Evolutionary conservation across 306 rosid species (phyloP).

Genomic region (Sesbania bispinosa): DNA sequence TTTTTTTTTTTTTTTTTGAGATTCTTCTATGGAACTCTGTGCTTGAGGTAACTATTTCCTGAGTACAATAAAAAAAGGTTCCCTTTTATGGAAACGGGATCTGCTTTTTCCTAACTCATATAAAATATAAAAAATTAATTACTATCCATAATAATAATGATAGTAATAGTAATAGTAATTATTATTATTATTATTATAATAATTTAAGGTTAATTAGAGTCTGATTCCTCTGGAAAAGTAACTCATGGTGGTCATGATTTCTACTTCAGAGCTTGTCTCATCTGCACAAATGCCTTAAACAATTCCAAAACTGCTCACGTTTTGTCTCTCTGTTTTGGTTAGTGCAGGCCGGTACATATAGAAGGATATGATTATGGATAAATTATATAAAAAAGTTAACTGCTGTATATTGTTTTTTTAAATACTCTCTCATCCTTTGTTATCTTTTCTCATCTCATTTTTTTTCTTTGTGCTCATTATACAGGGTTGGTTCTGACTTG

Average conservation of each 20-base stretch:
- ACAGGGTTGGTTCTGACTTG: conserved; percentile 57
- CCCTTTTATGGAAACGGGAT: conserved; percentile 85
- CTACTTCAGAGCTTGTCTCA: conserved; percentile 74
- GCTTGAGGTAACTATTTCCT: conserved; percentile 78
- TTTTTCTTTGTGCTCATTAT: conserved; percentile 26
- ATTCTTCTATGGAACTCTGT: conserved; percentile 82
- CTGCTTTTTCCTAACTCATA: conserved; percentile 71
- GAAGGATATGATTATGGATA: conserved; percentile 51
- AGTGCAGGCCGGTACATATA: conserved; percentile 61
- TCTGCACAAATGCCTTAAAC: conserved; percentile 56
- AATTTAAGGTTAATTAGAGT: too few relatives aligned
- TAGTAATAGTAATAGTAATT: background rate
- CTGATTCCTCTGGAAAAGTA: conserved; percentile 56
- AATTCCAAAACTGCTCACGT: conserved; percentile 59
- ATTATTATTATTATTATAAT: too few relatives aligned
- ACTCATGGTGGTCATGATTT: conserved; percentile 72
- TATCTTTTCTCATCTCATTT: background rate
- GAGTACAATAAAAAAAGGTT: conserved; percentile 64
- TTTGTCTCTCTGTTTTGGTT: conserved; percentile 58
- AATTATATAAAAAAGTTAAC: too few relatives aligned
- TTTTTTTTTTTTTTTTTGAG: conserved; percentile 45
- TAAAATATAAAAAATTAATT: conserved; percentile 1
- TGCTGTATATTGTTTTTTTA: too few relatives aligned
- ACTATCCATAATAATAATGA: background rate
- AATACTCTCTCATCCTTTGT: conserved; percentile 23